These are phyloP conservation scores for Chlamydomonas sp. DNA, from an alignment of 139 green algal species.

Conservation along the genomic window DNA sequence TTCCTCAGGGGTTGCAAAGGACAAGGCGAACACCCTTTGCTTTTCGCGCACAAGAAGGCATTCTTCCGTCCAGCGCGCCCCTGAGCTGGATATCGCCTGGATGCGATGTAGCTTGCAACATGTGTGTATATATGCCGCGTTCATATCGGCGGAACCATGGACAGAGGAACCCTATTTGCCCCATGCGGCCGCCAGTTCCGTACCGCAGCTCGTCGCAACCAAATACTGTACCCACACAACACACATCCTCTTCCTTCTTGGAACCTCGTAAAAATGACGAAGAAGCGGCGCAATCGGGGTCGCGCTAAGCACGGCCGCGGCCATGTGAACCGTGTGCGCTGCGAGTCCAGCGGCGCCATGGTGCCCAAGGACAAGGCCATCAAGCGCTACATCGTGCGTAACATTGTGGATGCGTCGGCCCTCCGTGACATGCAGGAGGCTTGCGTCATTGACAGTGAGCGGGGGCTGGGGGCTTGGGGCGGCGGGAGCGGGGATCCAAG, in stretches of 20 bases:
- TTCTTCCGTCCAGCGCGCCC: too few species aligned
- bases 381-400: conserved; percentile 98
- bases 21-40: too few species aligned
- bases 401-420: conserved; percentile 98
- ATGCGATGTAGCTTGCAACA: too few species aligned
- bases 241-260: conserved; percentile 26
- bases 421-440: conserved; percentile 98
- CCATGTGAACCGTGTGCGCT: conserved; percentile 92
- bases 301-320: conserved; percentile 93
- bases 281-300: conserved; percentile 89
- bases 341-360: conserved; percentile 94
- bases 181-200: too few species aligned
- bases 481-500: background rate
- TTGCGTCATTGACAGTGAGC: conserved; percentile 88
- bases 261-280: conserved; percentile 77
- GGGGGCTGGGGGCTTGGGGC: background rate
- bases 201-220: too few species aligned
- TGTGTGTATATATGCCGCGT: too few species aligned
- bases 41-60: too few species aligned
- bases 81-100: too few species aligned
- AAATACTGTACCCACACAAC: too few species aligned
- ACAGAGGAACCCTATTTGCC: too few species aligned
- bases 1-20: too few species aligned
- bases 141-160: too few species aligned
- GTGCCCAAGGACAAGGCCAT: conserved; percentile 99